Evolutionary conservation across 352 stramenopile genomes (phyloP).

Genomic region (Phytopythium mirpurense): DNA sequence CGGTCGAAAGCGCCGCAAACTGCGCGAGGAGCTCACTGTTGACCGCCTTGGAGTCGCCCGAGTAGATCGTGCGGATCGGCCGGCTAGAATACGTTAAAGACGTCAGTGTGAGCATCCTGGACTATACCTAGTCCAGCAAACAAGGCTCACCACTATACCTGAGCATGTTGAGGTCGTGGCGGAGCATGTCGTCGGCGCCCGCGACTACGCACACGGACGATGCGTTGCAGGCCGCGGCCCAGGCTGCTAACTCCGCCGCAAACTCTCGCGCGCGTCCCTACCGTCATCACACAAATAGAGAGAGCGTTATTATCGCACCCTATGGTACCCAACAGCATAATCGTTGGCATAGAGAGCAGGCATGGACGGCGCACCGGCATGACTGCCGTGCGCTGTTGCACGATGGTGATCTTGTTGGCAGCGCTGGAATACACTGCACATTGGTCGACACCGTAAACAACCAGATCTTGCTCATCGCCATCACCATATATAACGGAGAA

Average conservation of each 20-base stretch:
- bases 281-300: too few species aligned
- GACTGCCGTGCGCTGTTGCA: constrained; percentile 66
- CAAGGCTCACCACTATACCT: constrained; percentile 18
- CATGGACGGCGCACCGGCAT: constrained; percentile 35
- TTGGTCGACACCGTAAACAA: too few species aligned
- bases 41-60: constrained; percentile 19
- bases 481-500: not conserved
- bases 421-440: constrained; percentile 58
- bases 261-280: constrained; percentile 55
- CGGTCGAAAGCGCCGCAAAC: constrained; percentile 28
- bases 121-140: not conserved
- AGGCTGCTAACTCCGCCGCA: constrained; percentile 46
- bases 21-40: constrained; percentile 31
- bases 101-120: not conserved
- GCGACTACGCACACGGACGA: constrained; percentile 47
- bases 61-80: constrained; percentile 52
- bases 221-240: constrained; percentile 37
- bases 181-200: constrained; percentile 78
- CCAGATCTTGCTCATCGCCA: too few species aligned
- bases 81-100: constrained; percentile 17
- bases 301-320: too few species aligned
- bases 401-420: constrained; percentile 57
- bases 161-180: constrained; percentile 71
- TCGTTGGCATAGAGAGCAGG: not conserved
- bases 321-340: constrained; percentile 5